Conservation (phyloP, 2,329 filamentous ascomycete genomes). For the Colletotrichum costaricense region DNA sequence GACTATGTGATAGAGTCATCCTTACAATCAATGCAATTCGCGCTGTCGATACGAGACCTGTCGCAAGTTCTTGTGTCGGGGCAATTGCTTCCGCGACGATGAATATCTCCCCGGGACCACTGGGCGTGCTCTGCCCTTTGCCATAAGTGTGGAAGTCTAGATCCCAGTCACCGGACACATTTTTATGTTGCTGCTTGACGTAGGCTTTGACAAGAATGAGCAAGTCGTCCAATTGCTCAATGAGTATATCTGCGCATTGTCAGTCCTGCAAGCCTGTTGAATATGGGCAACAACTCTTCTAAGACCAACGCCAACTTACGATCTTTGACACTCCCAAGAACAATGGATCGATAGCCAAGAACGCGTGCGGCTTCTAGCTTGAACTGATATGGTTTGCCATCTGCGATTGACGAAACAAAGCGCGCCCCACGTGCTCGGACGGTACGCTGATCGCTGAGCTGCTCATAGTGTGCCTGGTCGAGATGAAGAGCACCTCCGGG, state of each 20-base stretch:
- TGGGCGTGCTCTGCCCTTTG: constrained; percentile 40
- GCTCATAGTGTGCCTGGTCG: constrained; percentile 52
- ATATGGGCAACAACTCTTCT: too few relatives aligned
- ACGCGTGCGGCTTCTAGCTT: constrained; percentile 60
- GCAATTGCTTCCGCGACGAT: constrained; percentile 60
- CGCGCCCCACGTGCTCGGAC: constrained; percentile 51
- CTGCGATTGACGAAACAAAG: constrained; percentile 43
- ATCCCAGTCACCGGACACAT: constrained; percentile 38
- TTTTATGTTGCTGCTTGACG: constrained; percentile 36
- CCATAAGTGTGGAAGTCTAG: constrained; percentile 58
- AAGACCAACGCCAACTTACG: neutral
- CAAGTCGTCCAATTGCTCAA: constrained; percentile 51
- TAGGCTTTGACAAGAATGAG: constrained; percentile 42
- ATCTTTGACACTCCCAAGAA: constrained; percentile 50
- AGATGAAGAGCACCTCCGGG: constrained; percentile 62
- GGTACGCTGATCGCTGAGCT: constrained; percentile 50
- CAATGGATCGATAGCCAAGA: constrained; percentile 56
- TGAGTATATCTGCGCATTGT: constrained; percentile 40
- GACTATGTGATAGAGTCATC: too few relatives aligned
- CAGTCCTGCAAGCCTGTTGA: neutral
- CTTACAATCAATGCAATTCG: constrained; percentile 42
- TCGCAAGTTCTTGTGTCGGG: constrained; percentile 55
- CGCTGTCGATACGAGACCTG: constrained; percentile 44
- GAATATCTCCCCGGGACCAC: constrained; percentile 52
- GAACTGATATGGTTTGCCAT: constrained; percentile 50